Evolutionary conservation across 768 basidiomycete species (phyloP).

Genomic region (Collybiopsis luxurians): DNA sequence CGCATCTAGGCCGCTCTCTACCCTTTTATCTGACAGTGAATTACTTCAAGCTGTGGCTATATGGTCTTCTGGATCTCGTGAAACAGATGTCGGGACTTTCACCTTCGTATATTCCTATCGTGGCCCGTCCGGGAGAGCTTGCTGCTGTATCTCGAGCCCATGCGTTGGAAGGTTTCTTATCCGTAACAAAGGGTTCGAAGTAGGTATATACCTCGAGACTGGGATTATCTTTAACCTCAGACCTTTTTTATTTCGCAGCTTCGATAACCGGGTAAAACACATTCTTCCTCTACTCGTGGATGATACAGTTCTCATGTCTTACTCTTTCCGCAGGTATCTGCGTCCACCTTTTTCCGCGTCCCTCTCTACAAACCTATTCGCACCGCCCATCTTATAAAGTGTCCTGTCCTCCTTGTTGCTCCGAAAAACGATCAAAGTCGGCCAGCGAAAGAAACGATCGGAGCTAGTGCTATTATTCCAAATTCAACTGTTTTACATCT

Average conservation of each 20-base stretch:
- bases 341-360: constrained; percentile 15
- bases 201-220: not conserved
- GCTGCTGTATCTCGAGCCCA: constrained; percentile 16
- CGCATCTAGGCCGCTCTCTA: constrained; percentile 22
- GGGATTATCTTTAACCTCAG: not conserved
- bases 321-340: constrained; percentile 14
- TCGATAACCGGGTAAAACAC: constrained; percentile 1
- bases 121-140: constrained; percentile 18
- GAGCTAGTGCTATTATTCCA: constrained; percentile 4
- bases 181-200: constrained; percentile 9
- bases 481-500: constrained; percentile 15
- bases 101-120: constrained; percentile 23
- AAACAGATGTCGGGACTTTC: constrained; percentile 19
- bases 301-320: not conserved
- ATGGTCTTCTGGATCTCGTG: constrained; percentile 22
- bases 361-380: constrained; percentile 11
- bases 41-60: constrained; percentile 16
- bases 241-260: not conserved
- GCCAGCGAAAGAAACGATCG: constrained; percentile 8
- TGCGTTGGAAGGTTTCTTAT: constrained; percentile 16
- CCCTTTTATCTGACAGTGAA: constrained; percentile 11
- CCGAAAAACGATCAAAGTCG: constrained; percentile 15
- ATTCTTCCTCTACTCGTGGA: not conserved
- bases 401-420: constrained; percentile 19
- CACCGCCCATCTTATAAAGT: constrained; percentile 14